A percentile compares a stretch with the other conserved stretches of the same genome.
Conservation (phyloP, 2,329 filamentous ascomycete genomes). For the Paecilomyces variotii region DNA sequence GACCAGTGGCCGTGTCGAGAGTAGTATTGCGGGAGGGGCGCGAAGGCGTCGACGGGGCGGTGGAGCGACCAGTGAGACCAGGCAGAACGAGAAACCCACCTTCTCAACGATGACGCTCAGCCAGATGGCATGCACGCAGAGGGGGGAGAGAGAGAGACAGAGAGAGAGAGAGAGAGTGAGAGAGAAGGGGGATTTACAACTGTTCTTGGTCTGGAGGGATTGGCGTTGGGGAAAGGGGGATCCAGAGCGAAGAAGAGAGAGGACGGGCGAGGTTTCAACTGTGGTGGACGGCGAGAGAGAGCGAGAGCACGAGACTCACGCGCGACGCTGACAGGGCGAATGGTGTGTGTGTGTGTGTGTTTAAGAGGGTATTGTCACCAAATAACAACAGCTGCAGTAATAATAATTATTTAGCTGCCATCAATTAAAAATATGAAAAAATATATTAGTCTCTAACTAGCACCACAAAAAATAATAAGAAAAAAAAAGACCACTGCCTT, state of each 20-base stretch:
- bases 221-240: neutral
- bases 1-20: neutral
- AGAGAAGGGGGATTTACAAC: neutral
- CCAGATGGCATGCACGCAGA: neutral
- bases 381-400: too few species aligned
- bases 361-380: conserved; percentile 34
- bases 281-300: neutral
- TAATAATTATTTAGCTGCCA: conserved; percentile 6
- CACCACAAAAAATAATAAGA: neutral
- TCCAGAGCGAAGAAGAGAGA: neutral
- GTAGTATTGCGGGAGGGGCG: neutral
- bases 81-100: neutral
- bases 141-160: neutral
- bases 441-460: too few species aligned
- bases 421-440: neutral
- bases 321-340: neutral
- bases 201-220: neutral
- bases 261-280: neutral
- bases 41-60: neutral
- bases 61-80: neutral
- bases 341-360: conserved; percentile 41
- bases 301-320: neutral
- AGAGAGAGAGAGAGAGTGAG: too few species aligned
- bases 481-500: neutral
- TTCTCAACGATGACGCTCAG: neutral